Conservation (phyloP, 805 yeast species). For the Monosporozyma siamensis region DNA sequence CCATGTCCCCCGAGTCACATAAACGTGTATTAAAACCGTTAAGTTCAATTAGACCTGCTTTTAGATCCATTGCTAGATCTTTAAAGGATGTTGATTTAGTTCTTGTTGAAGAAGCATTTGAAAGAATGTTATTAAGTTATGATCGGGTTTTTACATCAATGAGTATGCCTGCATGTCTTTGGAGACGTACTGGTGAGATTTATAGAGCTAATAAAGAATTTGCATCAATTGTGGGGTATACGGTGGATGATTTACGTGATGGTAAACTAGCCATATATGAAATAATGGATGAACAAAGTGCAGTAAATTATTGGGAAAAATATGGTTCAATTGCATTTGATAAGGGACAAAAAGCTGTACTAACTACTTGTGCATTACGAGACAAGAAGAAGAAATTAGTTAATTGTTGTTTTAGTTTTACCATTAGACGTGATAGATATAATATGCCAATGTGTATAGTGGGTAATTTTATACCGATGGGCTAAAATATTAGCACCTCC, state of each 20-base stretch:
- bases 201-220: conserved; percentile 93
- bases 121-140: conserved; percentile 84
- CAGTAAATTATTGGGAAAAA: conserved; percentile 96
- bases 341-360: conserved; percentile 87
- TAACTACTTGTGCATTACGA: conserved; percentile 82
- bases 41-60: conserved; percentile 82
- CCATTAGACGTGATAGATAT: conserved; percentile 84
- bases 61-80: conserved; percentile 83
- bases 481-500: too few relatives aligned
- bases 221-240: conserved; percentile 84
- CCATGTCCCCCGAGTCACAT: conserved; percentile 77
- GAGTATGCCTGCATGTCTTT: conserved; percentile 96
- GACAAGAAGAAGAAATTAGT: conserved; percentile 42
- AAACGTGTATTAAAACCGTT: conserved; percentile 81
- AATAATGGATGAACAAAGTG: conserved; percentile 89
- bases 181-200: conserved; percentile 96
- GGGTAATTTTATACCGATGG: conserved; percentile 78
- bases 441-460: conserved; percentile 94
- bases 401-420: conserved; percentile 89
- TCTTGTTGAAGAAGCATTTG: conserved; percentile 87
- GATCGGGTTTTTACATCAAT: conserved; percentile 92
- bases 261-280: conserved; percentile 90
- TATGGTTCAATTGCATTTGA: conserved; percentile 95
- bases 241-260: conserved; percentile 82
- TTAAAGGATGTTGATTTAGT: conserved; percentile 86